Evolutionary conservation across 164 flowering plant species (phyloP).

Genomic region (Stephania cephalantha): DNA sequence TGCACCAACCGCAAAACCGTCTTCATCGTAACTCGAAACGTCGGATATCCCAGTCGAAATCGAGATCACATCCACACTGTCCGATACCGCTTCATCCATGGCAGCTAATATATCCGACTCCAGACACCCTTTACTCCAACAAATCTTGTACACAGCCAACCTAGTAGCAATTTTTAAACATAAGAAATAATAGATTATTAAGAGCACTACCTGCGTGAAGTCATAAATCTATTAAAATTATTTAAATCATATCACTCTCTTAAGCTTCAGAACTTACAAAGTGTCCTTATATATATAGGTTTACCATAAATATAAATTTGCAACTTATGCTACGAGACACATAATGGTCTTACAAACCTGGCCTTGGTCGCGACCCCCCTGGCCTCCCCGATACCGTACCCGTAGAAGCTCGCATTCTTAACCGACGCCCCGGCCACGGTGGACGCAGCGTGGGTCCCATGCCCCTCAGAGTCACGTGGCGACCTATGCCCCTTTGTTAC

Average conservation of each 20-base stretch:
- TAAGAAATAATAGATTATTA: too few species aligned
- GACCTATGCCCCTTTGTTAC: slow-evolving; percentile 49
- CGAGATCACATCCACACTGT: slow-evolving; percentile 10
- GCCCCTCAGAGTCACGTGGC: slow-evolving; percentile 84
- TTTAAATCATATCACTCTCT: too few species aligned
- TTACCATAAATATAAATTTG: too few species aligned
- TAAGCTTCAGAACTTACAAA: too few species aligned
- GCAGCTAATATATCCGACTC: slow-evolving; percentile 9
- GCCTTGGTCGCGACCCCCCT: slow-evolving; percentile 82
- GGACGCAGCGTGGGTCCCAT: slow-evolving; percentile 88
- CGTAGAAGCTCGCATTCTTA: slow-evolving; percentile 44
- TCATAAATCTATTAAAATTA: too few species aligned
- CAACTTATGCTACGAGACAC: too few species aligned
- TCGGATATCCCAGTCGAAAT: slow-evolving; percentile 2
- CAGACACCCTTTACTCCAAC: slow-evolving; percentile 6
- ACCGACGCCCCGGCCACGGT: slow-evolving; percentile 77
- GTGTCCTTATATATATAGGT: too few species aligned
- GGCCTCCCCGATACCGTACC: slow-evolving; percentile 59
- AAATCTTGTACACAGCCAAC: slow-evolving; percentile 17
- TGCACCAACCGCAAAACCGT: slow-evolving; percentile 22
- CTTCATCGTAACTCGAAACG: slow-evolving; percentile 7
- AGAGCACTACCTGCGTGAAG: too few species aligned
- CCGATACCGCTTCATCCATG: neutral
- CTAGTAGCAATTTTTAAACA: slow-evolving; percentile 20
- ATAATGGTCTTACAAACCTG: slow-evolving; percentile 8